Percentiles rank a stretch among this genome's conserved stretches.
These are phyloP conservation scores for Carpinus viminea DNA, from an alignment of 306 rosid genomes.

Conservation along the genomic window DNA sequence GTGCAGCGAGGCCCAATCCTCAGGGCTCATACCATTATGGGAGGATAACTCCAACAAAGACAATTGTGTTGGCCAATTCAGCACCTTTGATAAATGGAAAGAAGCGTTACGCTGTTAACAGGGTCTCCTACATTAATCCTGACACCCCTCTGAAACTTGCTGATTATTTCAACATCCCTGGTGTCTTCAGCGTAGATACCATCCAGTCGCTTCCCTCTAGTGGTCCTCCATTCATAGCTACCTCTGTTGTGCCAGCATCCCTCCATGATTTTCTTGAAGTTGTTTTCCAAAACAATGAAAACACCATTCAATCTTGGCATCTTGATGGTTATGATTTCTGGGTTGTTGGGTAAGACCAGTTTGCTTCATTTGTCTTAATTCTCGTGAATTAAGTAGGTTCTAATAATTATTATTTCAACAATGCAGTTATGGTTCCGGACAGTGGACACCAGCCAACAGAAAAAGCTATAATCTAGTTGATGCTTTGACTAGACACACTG, in stretches of 20 bases:
- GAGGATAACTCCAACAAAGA: constrained; percentile 57
- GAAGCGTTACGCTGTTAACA: constrained; percentile 74
- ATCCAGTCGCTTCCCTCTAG: constrained; percentile 61
- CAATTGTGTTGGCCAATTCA: constrained; percentile 67
- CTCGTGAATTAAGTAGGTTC: not conserved
- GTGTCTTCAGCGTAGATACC: constrained; percentile 56
- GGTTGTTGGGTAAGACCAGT: constrained; percentile 78
- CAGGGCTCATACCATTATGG: constrained; percentile 99
- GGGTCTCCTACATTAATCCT: constrained; percentile 70
- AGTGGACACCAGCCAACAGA: constrained; percentile 68
- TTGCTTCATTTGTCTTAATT: constrained; percentile 12
- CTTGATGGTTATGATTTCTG: constrained; percentile 97
- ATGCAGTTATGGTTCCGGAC: constrained; percentile 72
- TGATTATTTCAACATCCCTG: constrained; percentile 88
- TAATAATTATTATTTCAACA: constrained; percentile 29
- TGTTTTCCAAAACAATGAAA: constrained; percentile 83
- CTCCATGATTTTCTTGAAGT: constrained; percentile 88
- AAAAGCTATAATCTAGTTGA: constrained; percentile 70
- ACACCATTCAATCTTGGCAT: constrained; percentile 80
- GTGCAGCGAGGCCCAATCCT: constrained; percentile 98
- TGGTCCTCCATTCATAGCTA: constrained; percentile 52
- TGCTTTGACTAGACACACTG: constrained; percentile 88
- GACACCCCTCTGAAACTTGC: constrained; percentile 97
- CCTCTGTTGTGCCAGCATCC: constrained; percentile 57
- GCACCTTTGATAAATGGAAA: constrained; percentile 79